Conservation (phyloP, 495 filamentous ascomycete species). For the Saxophila tyrrhenica region DNA sequence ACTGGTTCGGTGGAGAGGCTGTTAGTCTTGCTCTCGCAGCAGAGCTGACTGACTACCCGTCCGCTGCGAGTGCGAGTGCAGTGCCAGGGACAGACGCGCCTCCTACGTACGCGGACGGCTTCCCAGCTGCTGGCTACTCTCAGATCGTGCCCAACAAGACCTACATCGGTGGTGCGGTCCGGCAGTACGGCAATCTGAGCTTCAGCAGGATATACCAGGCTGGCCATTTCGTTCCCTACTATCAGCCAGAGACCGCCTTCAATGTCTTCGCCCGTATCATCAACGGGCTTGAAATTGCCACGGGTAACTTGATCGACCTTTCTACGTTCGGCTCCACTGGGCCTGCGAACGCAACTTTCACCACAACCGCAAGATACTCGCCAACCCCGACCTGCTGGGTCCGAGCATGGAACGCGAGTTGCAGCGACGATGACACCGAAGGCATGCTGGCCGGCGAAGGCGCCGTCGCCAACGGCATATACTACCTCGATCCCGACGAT, state of each 20-base stretch:
- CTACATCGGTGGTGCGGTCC: constrained; percentile 29
- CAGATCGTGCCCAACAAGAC: constrained; percentile 40
- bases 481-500: constrained; percentile 39
- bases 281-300: constrained; percentile 27
- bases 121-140: constrained; percentile 38
- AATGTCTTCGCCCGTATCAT: constrained; percentile 31
- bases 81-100: background rate
- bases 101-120: constrained; percentile 40
- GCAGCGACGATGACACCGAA: constrained; percentile 36
- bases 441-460: constrained; percentile 36
- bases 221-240: constrained; percentile 31
- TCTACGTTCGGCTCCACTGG: constrained; percentile 44
- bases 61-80: background rate
- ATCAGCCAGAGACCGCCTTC: constrained; percentile 34
- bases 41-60: background rate
- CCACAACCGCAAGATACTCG: constrained; percentile 20
- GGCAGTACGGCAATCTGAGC: constrained; percentile 33
- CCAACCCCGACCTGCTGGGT: constrained; percentile 44
- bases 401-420: constrained; percentile 39
- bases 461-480: constrained; percentile 37
- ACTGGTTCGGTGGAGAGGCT: constrained; percentile 31
- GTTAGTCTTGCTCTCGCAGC: constrained; percentile 24
- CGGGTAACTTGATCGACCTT: constrained; percentile 39
- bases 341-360: constrained; percentile 36
- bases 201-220: constrained; percentile 33